Evolutionary conservation across 345 rosid species (phyloP), one percentile per base, ranked within the genome.

Genomic region (Gossypium herbaceum): DNA sequence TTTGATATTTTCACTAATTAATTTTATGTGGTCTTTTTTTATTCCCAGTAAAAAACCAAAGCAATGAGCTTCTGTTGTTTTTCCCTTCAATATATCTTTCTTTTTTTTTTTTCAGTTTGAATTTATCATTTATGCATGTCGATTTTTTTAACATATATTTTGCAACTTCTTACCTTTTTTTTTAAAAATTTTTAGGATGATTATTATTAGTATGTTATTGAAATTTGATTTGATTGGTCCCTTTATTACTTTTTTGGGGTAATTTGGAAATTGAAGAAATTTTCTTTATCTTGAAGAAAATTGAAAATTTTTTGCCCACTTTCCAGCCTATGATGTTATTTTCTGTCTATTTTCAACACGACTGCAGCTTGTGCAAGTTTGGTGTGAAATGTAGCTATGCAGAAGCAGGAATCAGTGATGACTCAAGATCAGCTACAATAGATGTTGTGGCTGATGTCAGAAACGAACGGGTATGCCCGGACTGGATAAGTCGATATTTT

Each of bases 381-480:
- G 77, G 79, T 68, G 82, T 94, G 48, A 90, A 79, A 74, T 86
- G 91, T 71, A 91, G 82, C 82, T 90, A 82, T 79, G 88, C 90
- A 6, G 94, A 77, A 66, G 82, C 87, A 48, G 80, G 87, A 55
- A 79, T 81, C 9, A 65, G 56, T 17, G 83, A 84, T 65, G 97
- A 84, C 27, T 79, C 81, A 9, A 71, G 73, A 20, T 82, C 89
- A 17, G 74, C 87, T 57, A 65, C 94, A 52, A 94, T 91, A 78
- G 98, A 94, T 78, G 85, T 92, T 79, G 93, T 85, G 12, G 97
- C 95, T 22, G 89, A 92, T 82, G 55, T 91, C 10, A 91, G 81
- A 84, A 80, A 93, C 17, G 97, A 91, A 81, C 77, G 93, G 86
- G 98, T 92, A 84, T 58, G 9, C 25, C 8, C 25, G 15, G 16